Base-by-base conservation (phyloP, 768 basidiomycete genomes). In the Russula virescens region DNA sequence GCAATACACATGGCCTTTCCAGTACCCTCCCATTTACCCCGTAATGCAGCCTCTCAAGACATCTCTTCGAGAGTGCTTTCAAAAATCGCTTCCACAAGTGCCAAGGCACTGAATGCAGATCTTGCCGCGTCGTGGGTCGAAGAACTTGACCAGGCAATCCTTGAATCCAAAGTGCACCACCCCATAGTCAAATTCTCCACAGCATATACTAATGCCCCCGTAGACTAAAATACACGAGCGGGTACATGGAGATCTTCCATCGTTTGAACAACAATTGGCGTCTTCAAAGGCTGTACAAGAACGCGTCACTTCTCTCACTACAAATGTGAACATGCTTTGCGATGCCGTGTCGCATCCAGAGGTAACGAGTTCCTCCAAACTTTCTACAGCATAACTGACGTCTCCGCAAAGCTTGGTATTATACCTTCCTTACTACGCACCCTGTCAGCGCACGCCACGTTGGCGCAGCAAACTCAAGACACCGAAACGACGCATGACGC, bases 141-240 rank as follows among this genome's bases (percentile, higher is more conserved):
- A 0, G 87, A 90, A 70, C 78, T 96, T 31, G 85, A 94, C 67
- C 79, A 81, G 50, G 83, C 86, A 14, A 89, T 94, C 63, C 74
- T 75, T 25, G 75, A 77, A 40, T 91, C 88, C 13, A 89, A 91
- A 79, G 93, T 91, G 69, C 55, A 43, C 35, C 54, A 43, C 35
- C 31, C 26, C 50, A n/a, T 25, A 18, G 21, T 35, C 34, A 19
- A 19, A n/a, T 40, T 42, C 56, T 63, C 28, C 35, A 28, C 56
- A 38, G 56, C 1, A 58, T 59, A 31, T 62, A 48, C 35, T 23
- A 25, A 38, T 19, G 34, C 26, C 55, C 26, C 46, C 48, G 26
- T 73, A 93, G 85, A 75, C 78, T 68, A 81, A 78, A 68, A 85
- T 96, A 66, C 85, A 88, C 67, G 84, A 88, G 66, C 83, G 88